Conservation (phyloP, 257 asterid species). For the Fraxinus quadrangulata region DNA sequence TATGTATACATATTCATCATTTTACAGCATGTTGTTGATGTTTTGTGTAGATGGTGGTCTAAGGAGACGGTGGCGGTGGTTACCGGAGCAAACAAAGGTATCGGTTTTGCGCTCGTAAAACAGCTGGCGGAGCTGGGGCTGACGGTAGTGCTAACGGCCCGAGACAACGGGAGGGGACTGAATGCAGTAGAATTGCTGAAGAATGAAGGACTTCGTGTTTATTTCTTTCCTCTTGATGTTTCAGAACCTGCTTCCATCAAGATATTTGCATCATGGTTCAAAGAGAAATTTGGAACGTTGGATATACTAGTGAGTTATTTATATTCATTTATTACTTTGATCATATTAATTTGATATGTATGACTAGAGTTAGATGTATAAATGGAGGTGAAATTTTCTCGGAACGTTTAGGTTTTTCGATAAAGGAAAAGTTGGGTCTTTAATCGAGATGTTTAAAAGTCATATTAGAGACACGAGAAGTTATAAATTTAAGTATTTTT, state of each 20-base stretch:
- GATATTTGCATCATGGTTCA: conserved; percentile 55
- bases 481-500: too few relatives aligned
- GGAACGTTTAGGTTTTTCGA: too few relatives aligned
- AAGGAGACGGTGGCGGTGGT: conserved; percentile 72
- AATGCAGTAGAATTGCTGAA: conserved; percentile 48
- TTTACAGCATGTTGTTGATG: not conserved
- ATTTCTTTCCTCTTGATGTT: conserved; percentile 63
- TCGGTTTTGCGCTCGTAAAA: conserved; percentile 62
- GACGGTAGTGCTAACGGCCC: conserved; percentile 74
- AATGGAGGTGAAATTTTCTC: too few relatives aligned
- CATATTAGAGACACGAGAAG: too few relatives aligned
- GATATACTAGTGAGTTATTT: conserved; percentile 63
- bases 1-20: not conserved
- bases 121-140: conserved; percentile 65
- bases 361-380: too few relatives aligned
- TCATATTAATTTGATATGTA: not conserved
- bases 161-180: conserved; percentile 53
- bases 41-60: conserved; percentile 69
- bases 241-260: conserved; percentile 51
- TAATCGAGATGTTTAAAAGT: too few relatives aligned
- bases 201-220: conserved; percentile 44
- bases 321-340: not conserved
- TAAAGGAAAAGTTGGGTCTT: too few relatives aligned
- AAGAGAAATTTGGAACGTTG: conserved; percentile 45
- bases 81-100: conserved; percentile 80